Conservation (phyloP, 306 rosid species). For the Rosa persica region DNA sequence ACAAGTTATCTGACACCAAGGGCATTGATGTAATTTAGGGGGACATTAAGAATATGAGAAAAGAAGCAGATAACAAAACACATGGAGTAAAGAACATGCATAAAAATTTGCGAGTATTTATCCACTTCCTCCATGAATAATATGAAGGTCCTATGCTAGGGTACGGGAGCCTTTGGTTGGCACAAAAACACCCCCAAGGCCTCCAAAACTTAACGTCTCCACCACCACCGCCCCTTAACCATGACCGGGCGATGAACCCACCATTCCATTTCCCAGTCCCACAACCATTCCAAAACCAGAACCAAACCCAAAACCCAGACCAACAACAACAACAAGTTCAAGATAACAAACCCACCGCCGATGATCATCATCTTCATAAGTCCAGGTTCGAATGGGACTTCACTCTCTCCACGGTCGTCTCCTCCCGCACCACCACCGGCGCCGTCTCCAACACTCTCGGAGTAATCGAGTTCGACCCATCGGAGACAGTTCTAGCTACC, state of each 20-base stretch:
- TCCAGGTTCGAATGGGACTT: slow-evolving; percentile 43
- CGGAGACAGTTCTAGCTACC: slow-evolving; percentile 45
- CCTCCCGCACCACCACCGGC: background rate
- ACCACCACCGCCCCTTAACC: slow-evolving; percentile 7
- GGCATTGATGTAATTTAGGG: slow-evolving; percentile 11
- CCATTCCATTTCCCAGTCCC: slow-evolving; percentile 17
- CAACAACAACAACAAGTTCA: background rate
- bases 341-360: background rate
- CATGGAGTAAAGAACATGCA: background rate
- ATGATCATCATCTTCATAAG: background rate
- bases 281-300: background rate
- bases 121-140: slow-evolving; percentile 6
- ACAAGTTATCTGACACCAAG: background rate
- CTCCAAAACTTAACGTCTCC: slow-evolving; percentile 19
- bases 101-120: background rate
- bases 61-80: background rate
- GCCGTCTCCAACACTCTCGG: slow-evolving; percentile 45
- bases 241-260: slow-evolving; percentile 59
- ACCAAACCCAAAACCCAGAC: background rate
- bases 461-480: slow-evolving; percentile 50
- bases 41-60: background rate
- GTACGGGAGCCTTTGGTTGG: slow-evolving; percentile 39
- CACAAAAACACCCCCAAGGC: slow-evolving; percentile 9
- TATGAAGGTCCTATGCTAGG: background rate
- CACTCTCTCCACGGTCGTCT: slow-evolving; percentile 40